Evolutionary conservation across 2,329 filamentous ascomycete species (phyloP), one percentile per base, ranked within the genome.

Genomic region (Fonsecaea pedrosoi): DNA sequence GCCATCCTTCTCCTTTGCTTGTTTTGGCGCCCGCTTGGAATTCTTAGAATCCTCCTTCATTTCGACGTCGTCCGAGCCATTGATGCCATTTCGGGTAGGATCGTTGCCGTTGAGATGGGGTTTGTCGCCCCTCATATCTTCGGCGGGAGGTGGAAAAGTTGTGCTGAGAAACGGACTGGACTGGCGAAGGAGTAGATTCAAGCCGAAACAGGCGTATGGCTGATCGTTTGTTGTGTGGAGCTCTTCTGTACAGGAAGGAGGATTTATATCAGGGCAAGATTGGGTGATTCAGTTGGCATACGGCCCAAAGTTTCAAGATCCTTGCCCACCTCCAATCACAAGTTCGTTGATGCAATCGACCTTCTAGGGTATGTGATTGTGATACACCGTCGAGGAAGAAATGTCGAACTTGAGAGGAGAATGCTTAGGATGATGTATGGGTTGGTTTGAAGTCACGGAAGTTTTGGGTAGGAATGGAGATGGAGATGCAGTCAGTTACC

Each of bases 71-170:
- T 90, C 86, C 69, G 86, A 86, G 71, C 86, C 78, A 83, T 86
- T 82, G 74, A 87, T 80, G 73, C 88, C 86, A 79, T 92, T 91
- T 77, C 89, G 87, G 73, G 86, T 82, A 69, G 89, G 86, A 80
- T 90, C 86, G 69, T 89, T 89, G 77, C 89, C 88, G 82, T 90
- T 90, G 38, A 78, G 78, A 72, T 82, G 81, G 75, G 89, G 88
- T 75, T 90, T 90, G 79, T 91, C 90, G 79, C 89, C 86, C 74
- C 88, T 89, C 89, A 92, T 92, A 75, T 76, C 66, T 73, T 68
- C 57, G 48, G 64, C 35, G 13, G 40, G 56, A 13, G 57, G 9
- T 37, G 12, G 40, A 21, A 37, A 18, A 18, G 15, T 42, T 34
- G 30, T 13, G 50, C 25, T 35, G 10, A 15, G 30, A 60, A 42